These are phyloP conservation scores for Scorias spongiosa DNA, from an alignment of 2,329 filamentous ascomycete species.

Conservation along the genomic window DNA sequence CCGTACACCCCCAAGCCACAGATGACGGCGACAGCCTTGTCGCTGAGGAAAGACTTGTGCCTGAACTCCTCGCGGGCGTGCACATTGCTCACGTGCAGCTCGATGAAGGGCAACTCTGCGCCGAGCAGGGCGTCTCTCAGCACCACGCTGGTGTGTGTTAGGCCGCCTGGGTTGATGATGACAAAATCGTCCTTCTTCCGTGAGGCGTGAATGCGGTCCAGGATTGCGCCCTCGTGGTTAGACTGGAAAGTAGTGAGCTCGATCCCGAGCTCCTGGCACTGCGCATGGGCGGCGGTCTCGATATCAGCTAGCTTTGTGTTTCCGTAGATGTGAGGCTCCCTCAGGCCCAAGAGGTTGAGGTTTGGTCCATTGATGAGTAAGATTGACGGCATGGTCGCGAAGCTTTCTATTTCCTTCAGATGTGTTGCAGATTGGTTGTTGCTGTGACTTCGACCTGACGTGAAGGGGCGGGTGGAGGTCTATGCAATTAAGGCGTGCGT, in stretches of 20 bases:
- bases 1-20: constrained; percentile 44
- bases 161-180: constrained; percentile 61
- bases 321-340: constrained; percentile 62
- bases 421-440: background rate
- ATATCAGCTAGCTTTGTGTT: constrained; percentile 51
- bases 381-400: constrained; percentile 26
- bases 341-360: constrained; percentile 61
- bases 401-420: background rate
- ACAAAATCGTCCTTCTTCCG: constrained; percentile 45
- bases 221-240: constrained; percentile 61
- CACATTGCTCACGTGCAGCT: constrained; percentile 64
- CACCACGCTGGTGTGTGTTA: constrained; percentile 62
- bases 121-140: constrained; percentile 59
- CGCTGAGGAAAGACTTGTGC: constrained; percentile 55
- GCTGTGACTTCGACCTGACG: too few species aligned
- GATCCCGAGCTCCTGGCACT: constrained; percentile 35
- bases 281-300: constrained; percentile 31
- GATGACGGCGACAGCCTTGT: constrained; percentile 61
- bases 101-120: constrained; percentile 57
- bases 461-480: too few species aligned
- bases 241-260: constrained; percentile 51
- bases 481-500: too few species aligned
- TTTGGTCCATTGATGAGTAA: constrained; percentile 72
- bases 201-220: constrained; percentile 58
- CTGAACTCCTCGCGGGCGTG: constrained; percentile 56